Evolutionary conservation across 352 stramenopile species (phyloP), one percentile per base, ranked within the genome.

Genomic region (Pythium aphanidermatum): DNA sequence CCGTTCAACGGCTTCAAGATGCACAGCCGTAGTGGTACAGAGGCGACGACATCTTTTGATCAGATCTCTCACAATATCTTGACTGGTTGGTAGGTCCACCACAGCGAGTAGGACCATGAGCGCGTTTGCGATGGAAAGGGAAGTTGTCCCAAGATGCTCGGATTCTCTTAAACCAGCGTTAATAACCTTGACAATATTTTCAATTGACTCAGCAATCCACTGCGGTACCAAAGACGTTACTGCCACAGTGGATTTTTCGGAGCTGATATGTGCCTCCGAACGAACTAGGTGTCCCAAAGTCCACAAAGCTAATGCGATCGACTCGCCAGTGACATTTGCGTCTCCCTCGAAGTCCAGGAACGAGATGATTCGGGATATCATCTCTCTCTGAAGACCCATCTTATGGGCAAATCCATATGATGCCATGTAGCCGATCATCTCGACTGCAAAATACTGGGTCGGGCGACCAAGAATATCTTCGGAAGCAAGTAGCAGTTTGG

Each of bases 401-500:
- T 50, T 55, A 5, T 74, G 42, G 0, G 57, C 63, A 29, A 80
- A 56, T 2, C 65, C 70, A 30, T 80, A 84, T 24, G 65, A 76
- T 8, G 72, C 55, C 74, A 85, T 65, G 27, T 84, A 81, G 1
- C 74, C 74, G 26, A 85, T 64, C 51, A 80, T 76, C 35, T 87
- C 63, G 0, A 73, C 70, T 0, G 58, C 74, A 56, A 84, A 78
- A 41, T 78, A 68, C 29, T 87, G 74, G n/a, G 70, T 73, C 3
- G 72, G 41, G 3, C 52, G 52, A 1, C 46, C 48, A 9, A 62
- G 49, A 2, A 13, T 55, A 26, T 58, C 63, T 26, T 36, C 44
- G 5, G 46, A 56, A 7, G 60, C 41, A 23, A 61, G 50, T 13
- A 87, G 40, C 0, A 87, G 42, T 20, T 60, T 58, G 1, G 59